Base-by-base conservation (phyloP, 768 basidiomycete genomes). In the Hortiboletus flavorubellus region DNA sequence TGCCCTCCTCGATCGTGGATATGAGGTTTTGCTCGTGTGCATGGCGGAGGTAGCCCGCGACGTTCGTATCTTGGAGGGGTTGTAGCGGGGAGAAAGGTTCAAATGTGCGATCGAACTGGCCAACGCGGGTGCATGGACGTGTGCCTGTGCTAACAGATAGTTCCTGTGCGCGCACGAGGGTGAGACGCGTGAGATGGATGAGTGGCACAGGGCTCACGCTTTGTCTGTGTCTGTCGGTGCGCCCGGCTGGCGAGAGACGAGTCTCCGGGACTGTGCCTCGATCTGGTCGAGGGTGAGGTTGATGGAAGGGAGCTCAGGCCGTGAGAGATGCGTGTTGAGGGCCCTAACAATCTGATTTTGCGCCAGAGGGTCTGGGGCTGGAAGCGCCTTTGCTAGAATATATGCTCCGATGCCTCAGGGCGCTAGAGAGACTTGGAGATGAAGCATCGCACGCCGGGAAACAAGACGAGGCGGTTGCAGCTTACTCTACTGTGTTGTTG, bases 1-100 rank as follows among this genome's bases (percentile, higher is more conserved):
- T 76, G 2, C 87, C 89, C 67, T 96, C 91, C 65, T 96, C 93
- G 51, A 98, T 94, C 1, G 93, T 92, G 2, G 91, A 91, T 54
- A 96, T 93, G 52, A 98, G 84, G 59, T 91, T 92, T 69, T 95
- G 93, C 67, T 98, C 94, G 64, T 96, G 92, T 1, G 91, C 90
- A 71, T 93, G 90, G n/a, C 91, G 88, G 23, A 96, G 83, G 68
- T 91, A 95, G n/a, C 92, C 92, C 34, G 89, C 84, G 49, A 96
- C 89, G 67, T 97, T 93, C 0, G 90, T 94, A 74, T 97, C 94
- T 64, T 90, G 87, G n/a, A 96, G 79, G 5, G 92, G 89, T 65
- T 93, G 91, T n/a, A 94, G 76, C 0, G 92, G 91, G 23, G 89
- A 84, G 69, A 94, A 96, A 0, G 91, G 65, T 93, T 90, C 58